Conservation (phyloP, 768 basidiomycete genomes). For the Tephrocybe sp. region DNA sequence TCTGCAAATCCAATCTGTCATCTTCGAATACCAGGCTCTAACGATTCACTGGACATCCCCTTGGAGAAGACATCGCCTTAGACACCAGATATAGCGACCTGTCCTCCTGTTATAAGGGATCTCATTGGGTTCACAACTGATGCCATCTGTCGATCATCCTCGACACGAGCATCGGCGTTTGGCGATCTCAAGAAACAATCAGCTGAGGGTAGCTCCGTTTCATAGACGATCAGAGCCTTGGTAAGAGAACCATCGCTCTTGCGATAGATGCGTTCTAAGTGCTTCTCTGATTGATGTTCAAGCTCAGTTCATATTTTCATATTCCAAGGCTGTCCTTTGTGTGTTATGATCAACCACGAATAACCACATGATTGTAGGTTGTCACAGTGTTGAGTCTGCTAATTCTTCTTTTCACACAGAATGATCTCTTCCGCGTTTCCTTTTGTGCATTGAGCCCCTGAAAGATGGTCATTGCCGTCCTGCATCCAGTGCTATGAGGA, state of each 20-base stretch:
- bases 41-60: background rate
- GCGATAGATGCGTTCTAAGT: background rate
- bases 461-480: conserved; percentile 5
- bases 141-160: conserved; percentile 9
- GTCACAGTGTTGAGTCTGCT: background rate
- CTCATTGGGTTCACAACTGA: too few relatives aligned
- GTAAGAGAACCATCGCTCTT: background rate
- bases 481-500: conserved; percentile 4
- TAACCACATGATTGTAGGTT: background rate
- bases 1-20: too few relatives aligned
- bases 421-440: background rate
- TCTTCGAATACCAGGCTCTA: background rate
- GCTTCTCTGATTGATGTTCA: conserved; percentile 17
- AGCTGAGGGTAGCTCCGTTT: conserved; percentile 13
- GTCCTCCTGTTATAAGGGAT: background rate
- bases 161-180: background rate
- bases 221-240: conserved; percentile 3
- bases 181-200: conserved; percentile 12
- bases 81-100: background rate
- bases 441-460: conserved; percentile 7
- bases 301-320: background rate
- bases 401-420: conserved; percentile 3
- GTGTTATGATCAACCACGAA: background rate
- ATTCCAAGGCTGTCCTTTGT: conserved; percentile 9
- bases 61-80: background rate